Evolutionary conservation across 352 stramenopile species (phyloP), one percentile per base, ranked within the genome.

Genomic region (Phytophthora kernoviae): DNA sequence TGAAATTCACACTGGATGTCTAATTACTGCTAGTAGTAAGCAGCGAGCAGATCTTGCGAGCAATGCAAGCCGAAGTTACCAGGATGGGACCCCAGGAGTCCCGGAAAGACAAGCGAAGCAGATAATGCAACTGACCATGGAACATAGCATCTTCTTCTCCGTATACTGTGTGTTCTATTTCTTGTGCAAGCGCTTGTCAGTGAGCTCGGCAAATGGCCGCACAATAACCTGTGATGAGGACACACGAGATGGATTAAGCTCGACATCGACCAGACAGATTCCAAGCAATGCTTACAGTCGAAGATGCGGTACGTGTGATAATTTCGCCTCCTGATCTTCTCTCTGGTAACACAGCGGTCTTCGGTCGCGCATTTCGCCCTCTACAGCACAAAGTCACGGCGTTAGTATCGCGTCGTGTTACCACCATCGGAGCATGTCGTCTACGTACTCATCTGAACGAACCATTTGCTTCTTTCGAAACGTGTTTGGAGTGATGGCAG

Each of bases 1-100:
- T 84, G 42, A 92, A 92, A 65, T 90, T 88, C 41, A 70, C 65
- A 2, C 56, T 89, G 32, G 73, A 86, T 55, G 40, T 87, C 17
- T 87, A 62, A 64, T 27, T n/a, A 39, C 14, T 39, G 14, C 4
- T 8, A 30, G 6, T 30, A 3, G 24, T 30, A 30, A 30, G 24
- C 24, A 30, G 24, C 6, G 24, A 30, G 24, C 6, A 6, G 6
- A 4, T 39, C 4, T 4, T 2, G 33, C 4, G 33, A 39, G 4
- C 33, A 39, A 14, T 39, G 10, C 33, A 39, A 17, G 33, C 33
- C 11, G 33, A 39, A 2, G 2, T n/a, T 8, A n/a, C 33, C 14
- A 39, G 33, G 37, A 21, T 14, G 21, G 37, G 1, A 21, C 11
- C 18, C 1, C 24, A 30, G 24, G 3, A 30, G 6, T 6, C 6